Base-by-base conservation (phyloP, 805 yeast species). In the Lachancea waltii region DNA sequence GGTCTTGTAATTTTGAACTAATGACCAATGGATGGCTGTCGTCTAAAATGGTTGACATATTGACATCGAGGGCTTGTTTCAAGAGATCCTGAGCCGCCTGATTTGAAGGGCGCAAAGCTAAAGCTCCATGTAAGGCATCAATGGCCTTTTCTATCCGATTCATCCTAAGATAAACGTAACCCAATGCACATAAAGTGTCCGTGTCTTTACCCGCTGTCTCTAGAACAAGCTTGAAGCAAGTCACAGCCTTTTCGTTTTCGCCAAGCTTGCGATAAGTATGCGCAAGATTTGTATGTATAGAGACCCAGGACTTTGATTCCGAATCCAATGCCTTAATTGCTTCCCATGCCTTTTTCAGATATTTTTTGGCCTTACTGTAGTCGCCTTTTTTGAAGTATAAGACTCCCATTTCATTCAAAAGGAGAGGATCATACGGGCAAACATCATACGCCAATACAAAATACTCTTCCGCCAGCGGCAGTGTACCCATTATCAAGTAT, bases 351-450 rank as follows among this genome's bases (percentile, higher is more conserved):
- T 77, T 78, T 30, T 70, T 67, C 51, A 89, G 75, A 53, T 70
- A 82, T 18, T 67, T 60, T 54, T 86, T 92, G 0, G 97, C 92
- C 45, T 70, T 76, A 9, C 61, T 55, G 19, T 81, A 67, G 39
- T 85, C 82, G 43, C 70, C 68, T 50, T 77, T 80, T 56, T 90
- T 89, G 56, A 85, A 92, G 51, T 77, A 70, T n/a, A 89, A 75
- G 2, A 92, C 97, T 4, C 97, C 99, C 56, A 90, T 64, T 57
- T 92, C 99, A 59, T 92, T 92, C 44, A 92, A 67, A 30, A 92
- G 63, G 34, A 90, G 62, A 3, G 99, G 97, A 59, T 92, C 98
- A 3, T 75, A 68, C 16, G 83, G 79, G 59, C 95, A 89, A 2
- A 87, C 75, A 15, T 77, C 76, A 49, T 76, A 79, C 1, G 97